Percentiles rank a stretch among this genome's conserved stretches.
Conservation (phyloP, 768 basidiomycete species). For the Xerocomus brunneocitrinus region DNA sequence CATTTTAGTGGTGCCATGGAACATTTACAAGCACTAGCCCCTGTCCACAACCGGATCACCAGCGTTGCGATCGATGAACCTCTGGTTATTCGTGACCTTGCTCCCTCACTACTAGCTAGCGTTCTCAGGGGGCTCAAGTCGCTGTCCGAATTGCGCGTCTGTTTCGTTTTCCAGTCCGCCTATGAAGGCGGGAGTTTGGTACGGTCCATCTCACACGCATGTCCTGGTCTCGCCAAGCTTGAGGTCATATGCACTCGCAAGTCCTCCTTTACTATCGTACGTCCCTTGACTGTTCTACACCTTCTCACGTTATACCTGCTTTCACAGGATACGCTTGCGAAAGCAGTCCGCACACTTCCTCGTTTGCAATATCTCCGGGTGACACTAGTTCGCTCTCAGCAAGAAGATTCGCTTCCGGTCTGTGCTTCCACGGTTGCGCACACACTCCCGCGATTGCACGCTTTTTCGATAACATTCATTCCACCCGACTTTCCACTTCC, state of each 20-base stretch:
- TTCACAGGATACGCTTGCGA: constrained; percentile 44
- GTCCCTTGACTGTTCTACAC: background rate
- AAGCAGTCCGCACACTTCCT: constrained; percentile 54
- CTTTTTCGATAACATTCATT: constrained; percentile 64
- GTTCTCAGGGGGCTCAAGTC: constrained; percentile 54
- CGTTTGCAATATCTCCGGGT: constrained; percentile 60
- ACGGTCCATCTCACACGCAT: constrained; percentile 60
- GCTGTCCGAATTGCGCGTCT: constrained; percentile 56
- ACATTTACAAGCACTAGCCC: constrained; percentile 59
- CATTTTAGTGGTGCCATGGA: constrained; percentile 64
- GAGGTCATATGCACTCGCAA: constrained; percentile 63
- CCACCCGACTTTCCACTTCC: constrained; percentile 51
- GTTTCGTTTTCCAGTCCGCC: constrained; percentile 66
- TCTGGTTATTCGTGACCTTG: constrained; percentile 62
- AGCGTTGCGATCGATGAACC: constrained; percentile 62
- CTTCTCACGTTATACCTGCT: background rate
- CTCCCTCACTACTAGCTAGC: constrained; percentile 55
- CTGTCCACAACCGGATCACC: constrained; percentile 44
- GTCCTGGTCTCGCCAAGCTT: constrained; percentile 59
- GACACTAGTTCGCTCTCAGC: constrained; percentile 62
- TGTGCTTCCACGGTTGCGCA: constrained; percentile 62
- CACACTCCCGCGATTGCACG: constrained; percentile 59
- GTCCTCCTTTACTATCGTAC: constrained; percentile 71
- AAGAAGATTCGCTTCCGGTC: constrained; percentile 54
- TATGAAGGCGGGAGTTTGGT: constrained; percentile 72